Evolutionary conservation across 441 rosid genomes (phyloP).

Genomic region (Syzygium malaccense): DNA sequence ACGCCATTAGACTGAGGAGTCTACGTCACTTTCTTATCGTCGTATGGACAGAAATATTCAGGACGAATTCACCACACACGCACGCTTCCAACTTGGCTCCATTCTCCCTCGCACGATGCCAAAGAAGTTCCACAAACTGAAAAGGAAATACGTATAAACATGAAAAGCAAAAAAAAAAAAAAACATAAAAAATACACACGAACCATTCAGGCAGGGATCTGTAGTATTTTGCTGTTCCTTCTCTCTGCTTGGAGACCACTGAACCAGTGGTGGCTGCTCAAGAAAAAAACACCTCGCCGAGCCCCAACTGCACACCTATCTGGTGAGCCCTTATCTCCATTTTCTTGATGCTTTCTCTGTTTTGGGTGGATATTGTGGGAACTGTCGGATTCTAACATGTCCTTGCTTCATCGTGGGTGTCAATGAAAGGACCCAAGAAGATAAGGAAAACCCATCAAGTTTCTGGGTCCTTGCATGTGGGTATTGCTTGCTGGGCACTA

Average conservation of each 20-base stretch:
- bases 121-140: not conserved
- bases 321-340: not conserved
- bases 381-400: not conserved
- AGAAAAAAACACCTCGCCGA: not conserved
- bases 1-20: not conserved
- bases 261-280: not conserved
- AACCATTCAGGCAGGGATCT: not conserved
- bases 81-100: not conserved
- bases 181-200: not conserved
- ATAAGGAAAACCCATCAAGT: not conserved
- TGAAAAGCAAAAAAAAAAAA: not conserved
- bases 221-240: not conserved
- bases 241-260: not conserved
- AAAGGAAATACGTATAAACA: not conserved
- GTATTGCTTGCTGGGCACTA: not conserved
- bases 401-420: not conserved
- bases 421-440: not conserved
- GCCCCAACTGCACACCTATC: not conserved
- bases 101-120: not conserved
- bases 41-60: not conserved
- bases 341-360: not conserved
- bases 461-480: not conserved
- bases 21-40: not conserved
- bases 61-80: not conserved
- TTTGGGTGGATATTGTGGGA: not conserved